These are phyloP conservation scores for Ceratocystis eucalypticola DNA, from an alignment of 2,329 filamentous ascomycete genomes.

Conservation along the genomic window DNA sequence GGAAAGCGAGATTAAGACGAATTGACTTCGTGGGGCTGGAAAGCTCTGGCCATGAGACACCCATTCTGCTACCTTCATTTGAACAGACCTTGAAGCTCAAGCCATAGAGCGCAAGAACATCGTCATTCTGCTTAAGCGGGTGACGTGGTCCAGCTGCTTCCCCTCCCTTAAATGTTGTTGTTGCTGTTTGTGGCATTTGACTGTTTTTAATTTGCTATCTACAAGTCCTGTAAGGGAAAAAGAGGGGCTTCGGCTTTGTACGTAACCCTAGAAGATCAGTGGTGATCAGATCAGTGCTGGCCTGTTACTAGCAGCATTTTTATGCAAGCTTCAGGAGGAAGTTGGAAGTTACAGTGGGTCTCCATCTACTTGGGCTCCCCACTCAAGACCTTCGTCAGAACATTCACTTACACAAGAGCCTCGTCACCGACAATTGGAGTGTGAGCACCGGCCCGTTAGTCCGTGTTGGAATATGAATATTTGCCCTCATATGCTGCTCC, in stretches of 20 bases:
- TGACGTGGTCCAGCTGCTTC: not conserved
- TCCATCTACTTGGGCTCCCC: not conserved
- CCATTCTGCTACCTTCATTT: not conserved
- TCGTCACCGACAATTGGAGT: not conserved
- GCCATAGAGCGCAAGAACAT: not conserved
- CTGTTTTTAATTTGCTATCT: not conserved
- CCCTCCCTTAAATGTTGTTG: not conserved
- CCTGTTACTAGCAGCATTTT: not conserved
- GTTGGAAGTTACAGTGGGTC: not conserved
- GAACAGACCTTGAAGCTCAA: not conserved
- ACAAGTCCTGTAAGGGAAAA: not conserved
- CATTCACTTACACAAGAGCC: not conserved
- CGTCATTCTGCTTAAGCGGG: not conserved
- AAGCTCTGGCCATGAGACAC: conserved; percentile 5
- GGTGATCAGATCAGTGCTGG: not conserved
- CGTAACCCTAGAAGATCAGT: not conserved
- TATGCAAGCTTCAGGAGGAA: conserved; percentile 8
- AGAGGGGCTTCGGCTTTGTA: not conserved
- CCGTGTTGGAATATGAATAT: not conserved
- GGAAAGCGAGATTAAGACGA: conserved; percentile 3
- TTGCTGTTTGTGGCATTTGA: not conserved
- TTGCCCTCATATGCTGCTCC: not conserved
- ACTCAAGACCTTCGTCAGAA: not conserved
- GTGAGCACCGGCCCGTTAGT: not conserved
- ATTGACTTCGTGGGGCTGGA: not conserved